Evolutionary conservation across 2,329 filamentous ascomycete genomes (phyloP).

Genomic region (Alternaria dauci): DNA sequence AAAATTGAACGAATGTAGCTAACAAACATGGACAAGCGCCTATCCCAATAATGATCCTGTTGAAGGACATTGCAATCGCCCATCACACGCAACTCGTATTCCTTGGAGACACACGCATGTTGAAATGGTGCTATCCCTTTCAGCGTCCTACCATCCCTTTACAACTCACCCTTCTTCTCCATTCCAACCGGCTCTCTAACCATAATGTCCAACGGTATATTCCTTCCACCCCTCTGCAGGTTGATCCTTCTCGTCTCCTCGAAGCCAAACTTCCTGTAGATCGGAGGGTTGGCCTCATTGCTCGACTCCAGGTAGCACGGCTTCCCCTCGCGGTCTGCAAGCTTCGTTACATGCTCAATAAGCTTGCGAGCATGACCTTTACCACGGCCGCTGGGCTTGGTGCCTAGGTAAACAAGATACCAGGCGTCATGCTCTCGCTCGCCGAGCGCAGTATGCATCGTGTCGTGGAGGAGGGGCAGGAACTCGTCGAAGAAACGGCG

Average conservation of each 20-base stretch:
- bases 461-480: constrained; percentile 75
- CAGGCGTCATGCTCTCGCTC: constrained; percentile 72
- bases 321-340: constrained; percentile 72
- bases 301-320: constrained; percentile 83
- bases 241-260: constrained; percentile 69
- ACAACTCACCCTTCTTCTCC: constrained; percentile 31
- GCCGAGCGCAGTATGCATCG: constrained; percentile 74
- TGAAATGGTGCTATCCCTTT: constrained; percentile 31
- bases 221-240: constrained; percentile 64
- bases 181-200: constrained; percentile 69
- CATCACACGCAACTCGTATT: background rate
- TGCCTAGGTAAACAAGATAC: constrained; percentile 86
- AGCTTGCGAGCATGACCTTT: constrained; percentile 77
- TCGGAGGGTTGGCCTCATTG: constrained; percentile 70
- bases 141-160: background rate
- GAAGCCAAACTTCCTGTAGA: constrained; percentile 81
- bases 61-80: constrained; percentile 26
- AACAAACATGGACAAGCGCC: constrained; percentile 2
- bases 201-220: constrained; percentile 80
- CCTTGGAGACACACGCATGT: constrained; percentile 26
- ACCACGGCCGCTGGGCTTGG: constrained; percentile 72
- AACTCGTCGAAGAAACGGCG: constrained; percentile 80
- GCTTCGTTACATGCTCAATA: constrained; percentile 71
- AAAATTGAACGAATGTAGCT: constrained; percentile 2
- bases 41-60: constrained; percentile 22